Evolutionary conservation across 306 rosid species (phyloP).

Genomic region (Cicer judaicum): DNA sequence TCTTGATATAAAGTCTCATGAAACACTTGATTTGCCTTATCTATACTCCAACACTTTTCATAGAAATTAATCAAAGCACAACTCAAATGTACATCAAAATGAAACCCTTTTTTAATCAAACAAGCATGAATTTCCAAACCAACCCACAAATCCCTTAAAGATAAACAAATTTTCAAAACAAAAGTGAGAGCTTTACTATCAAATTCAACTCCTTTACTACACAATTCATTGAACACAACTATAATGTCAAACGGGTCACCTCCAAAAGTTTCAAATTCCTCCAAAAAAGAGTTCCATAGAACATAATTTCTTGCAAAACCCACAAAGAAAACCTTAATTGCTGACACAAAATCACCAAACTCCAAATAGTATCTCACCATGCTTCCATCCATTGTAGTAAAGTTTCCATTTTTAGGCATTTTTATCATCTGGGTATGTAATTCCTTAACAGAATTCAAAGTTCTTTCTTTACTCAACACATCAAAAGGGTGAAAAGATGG

Average conservation of each 20-base stretch:
- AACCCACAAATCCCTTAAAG: conserved; percentile 51
- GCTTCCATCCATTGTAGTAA: conserved; percentile 45
- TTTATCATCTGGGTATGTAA: conserved; percentile 66
- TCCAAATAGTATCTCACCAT: conserved; percentile 61
- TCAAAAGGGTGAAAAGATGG: conserved; percentile 40
- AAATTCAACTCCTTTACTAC: conserved; percentile 52
- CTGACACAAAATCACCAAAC: conserved; percentile 63
- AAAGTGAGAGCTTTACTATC: conserved; percentile 56
- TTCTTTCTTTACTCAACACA: conserved; percentile 44
- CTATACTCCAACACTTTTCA: conserved; percentile 60
- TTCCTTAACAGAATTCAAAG: conserved; percentile 57
- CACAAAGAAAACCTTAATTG: conserved; percentile 57
- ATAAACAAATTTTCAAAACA: conserved; percentile 59
- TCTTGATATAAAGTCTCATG: conserved; percentile 55
- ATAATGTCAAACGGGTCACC: conserved; percentile 55
- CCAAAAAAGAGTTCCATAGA: conserved; percentile 57
- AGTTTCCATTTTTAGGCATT: conserved; percentile 46
- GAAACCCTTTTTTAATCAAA: conserved; percentile 64
- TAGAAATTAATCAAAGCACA: conserved; percentile 66
- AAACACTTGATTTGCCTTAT: conserved; percentile 61
- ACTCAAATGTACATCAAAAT: conserved; percentile 58
- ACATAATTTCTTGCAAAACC: conserved; percentile 57
- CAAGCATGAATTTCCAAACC: conserved; percentile 67
- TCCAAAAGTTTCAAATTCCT: conserved; percentile 59
- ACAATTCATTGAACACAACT: conserved; percentile 54